Evolutionary conservation across 2,329 filamentous ascomycete species (phyloP), one percentile per base, ranked within the genome.

Genomic region (Arthroderma sp.): DNA sequence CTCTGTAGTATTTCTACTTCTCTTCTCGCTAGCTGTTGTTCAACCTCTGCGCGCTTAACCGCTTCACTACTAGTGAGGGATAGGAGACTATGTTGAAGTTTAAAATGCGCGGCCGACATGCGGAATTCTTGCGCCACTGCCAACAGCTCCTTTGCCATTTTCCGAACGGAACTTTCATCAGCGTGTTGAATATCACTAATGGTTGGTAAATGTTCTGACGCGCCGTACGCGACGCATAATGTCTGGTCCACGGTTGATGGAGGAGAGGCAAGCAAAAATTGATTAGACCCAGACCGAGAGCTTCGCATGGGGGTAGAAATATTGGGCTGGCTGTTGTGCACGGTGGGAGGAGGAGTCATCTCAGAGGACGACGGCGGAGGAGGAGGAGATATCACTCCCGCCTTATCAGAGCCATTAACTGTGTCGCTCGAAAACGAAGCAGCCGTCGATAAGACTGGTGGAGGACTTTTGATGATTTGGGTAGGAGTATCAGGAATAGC

Each of bases 21-120:
- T 22, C 83, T 76, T 50, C 85, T 78, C n/a, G 82, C 83, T 77
- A 95, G 88, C 52, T 91, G 84, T 55, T 94, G 83, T 63, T 95
- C 89, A 4, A 95, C 88, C 32, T 81, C 83, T 53, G 89, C 86
- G 28, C 87, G 80, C 63, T 93, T 88, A 6, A 85, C 77, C 29
- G 87, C 82, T 53, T 94, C 86, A 40, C 82, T 80, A 44, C 84
- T 87, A 57, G 94, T 85, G 52, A 95, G 80, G 42, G 77, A 80
- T 29, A 94, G 74, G 57, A 95, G 75, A 54, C 82, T 87, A 58
- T 88, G 83, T 61, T 95, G 89, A 44, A 96, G 70, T 65, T 91
- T 93, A 67, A 91, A 83, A 61, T 95, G 88, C 30, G 88, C 84
- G 10, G 83, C 81, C 47, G 88, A 83, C 69, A 87, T 88, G 57